Base-by-base conservation (phyloP, 2,329 filamentous ascomycete species). In the Verticillium longisporum region DNA sequence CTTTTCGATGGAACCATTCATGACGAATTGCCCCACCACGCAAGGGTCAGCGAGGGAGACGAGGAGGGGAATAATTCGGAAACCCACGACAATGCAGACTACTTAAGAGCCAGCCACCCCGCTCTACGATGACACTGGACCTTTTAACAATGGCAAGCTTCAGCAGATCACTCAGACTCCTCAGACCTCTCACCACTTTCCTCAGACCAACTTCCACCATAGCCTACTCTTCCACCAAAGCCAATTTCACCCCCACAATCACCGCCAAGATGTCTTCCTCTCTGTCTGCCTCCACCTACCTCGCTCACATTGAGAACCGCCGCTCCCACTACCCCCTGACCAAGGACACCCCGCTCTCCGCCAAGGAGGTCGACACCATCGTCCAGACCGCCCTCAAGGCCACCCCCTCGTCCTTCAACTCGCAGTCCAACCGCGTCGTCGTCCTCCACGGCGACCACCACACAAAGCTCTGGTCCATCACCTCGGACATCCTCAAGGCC, bases 321-420 rank as follows among this genome's bases (percentile, higher is more conserved):
- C 88, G 90, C 75, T 83, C 84, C 71, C 77, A 83, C 80, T 92
- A 93, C 79, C 74, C 79, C 59, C 83, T 91, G 61, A 83, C 79
- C 79, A 88, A 88, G 77, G 76, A 84, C 64, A 80, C 88, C 32
- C 71, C 85, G 70, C 78, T 88, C 73, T 73, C 80, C 68, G 80
- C 81, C 67, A 74, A 77, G 60, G 80, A 83, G 69, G 79, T 93
- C 74, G 77, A 84, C 69, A 83, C 89, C 68, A 84, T 93, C 71
- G 82, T 87, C 73, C 77, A 81, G 73, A 74, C 85, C 67, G 80
- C 86, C 60, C 79, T 95, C 67, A 79, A 85, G 62, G 81, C 92
- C 73, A 82, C 88, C 1, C 93, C 93, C 53, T 89, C 85, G 59
- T 87, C 88, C 66, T 97, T 97, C 88, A 97, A 97, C 86, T 90